Evolutionary conservation across 2,329 filamentous ascomycete genomes (phyloP).

Genomic region (Botrytis fabae): DNA sequence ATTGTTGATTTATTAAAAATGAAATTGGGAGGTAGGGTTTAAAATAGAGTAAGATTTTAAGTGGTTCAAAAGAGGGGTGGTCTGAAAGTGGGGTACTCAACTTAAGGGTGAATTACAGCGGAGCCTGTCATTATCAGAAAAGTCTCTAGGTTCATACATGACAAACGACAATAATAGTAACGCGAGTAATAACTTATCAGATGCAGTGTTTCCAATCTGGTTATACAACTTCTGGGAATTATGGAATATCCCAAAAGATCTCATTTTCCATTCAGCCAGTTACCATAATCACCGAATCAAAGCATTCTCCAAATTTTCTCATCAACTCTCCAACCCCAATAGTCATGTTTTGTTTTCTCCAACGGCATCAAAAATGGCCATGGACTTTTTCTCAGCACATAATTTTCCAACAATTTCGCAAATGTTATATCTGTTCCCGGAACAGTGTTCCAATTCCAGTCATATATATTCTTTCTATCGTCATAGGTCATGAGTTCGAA

Average conservation of each 20-base stretch:
- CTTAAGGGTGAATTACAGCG: no score
- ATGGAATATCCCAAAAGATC: background rate
- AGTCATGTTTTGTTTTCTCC: constrained; percentile 25
- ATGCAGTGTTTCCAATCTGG: background rate
- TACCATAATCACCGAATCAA: background rate
- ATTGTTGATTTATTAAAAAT: no score
- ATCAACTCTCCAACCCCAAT: constrained; percentile 24
- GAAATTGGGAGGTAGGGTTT: no score
- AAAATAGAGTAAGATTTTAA: no score
- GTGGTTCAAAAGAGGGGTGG: no score
- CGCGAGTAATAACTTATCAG: no score
- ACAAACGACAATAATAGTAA: no score
- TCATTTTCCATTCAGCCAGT: rapidly evolving
- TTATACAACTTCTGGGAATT: background rate
- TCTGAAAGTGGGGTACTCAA: no score
- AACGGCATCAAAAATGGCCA: constrained; percentile 20
- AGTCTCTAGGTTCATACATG: no score
- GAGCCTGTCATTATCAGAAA: no score
- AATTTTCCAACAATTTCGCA: constrained; percentile 19
- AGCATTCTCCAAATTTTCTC: constrained; percentile 4
- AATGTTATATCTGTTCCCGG: background rate
- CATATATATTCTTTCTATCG: constrained; percentile 19
- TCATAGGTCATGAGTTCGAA: constrained; percentile 22
- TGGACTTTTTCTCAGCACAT: background rate
- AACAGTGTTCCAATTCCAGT: constrained; percentile 15